These are phyloP conservation scores for Blepharisma undulans DNA, from an alignment of 169 alveolate genomes.

Conservation along the genomic window DNA sequence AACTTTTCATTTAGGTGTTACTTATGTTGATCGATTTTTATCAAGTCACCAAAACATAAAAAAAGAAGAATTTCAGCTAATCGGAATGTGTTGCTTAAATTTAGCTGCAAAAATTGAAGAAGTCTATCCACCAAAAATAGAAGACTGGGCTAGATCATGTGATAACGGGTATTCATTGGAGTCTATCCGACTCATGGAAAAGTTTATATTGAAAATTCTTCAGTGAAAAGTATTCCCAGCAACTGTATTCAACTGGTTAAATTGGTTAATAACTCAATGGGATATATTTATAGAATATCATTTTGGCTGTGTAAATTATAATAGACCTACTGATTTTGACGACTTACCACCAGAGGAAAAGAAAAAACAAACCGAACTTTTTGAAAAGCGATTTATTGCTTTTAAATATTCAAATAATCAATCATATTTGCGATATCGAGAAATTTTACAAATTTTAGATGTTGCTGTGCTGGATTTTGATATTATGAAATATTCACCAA, in stretches of 20 bases:
- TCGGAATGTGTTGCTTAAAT: constrained; percentile 72
- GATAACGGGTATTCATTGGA: constrained; percentile 61
- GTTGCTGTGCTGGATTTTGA: constrained; percentile 40
- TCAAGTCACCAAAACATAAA: not conserved
- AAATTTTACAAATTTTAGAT: constrained; percentile 48
- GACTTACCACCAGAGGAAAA: not conserved
- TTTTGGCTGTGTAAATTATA: constrained; percentile 35
- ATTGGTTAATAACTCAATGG: constrained; percentile 70
- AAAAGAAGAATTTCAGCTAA: constrained; percentile 60
- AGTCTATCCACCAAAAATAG: constrained; percentile 60
- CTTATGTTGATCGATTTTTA: constrained; percentile 67
- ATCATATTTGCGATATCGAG: constrained; percentile 42
- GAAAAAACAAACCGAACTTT: not conserved
- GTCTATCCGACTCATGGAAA: constrained; percentile 8
- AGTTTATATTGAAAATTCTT: constrained; percentile 35
- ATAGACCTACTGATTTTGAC: constrained; percentile 7
- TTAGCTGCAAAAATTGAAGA: constrained; percentile 82
- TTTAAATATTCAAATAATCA: constrained; percentile 49
- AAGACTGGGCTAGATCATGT: constrained; percentile 64
- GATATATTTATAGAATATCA: constrained; percentile 54
- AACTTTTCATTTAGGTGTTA: constrained; percentile 68
- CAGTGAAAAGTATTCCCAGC: constrained; percentile 48
- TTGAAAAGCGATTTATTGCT: not conserved
- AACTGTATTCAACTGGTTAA: constrained; percentile 56
- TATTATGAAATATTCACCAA: constrained; percentile 36